Evolutionary conservation across 1,284 basidiomycete species (phyloP).

Genomic region (Leccinum pachyderme): DNA sequence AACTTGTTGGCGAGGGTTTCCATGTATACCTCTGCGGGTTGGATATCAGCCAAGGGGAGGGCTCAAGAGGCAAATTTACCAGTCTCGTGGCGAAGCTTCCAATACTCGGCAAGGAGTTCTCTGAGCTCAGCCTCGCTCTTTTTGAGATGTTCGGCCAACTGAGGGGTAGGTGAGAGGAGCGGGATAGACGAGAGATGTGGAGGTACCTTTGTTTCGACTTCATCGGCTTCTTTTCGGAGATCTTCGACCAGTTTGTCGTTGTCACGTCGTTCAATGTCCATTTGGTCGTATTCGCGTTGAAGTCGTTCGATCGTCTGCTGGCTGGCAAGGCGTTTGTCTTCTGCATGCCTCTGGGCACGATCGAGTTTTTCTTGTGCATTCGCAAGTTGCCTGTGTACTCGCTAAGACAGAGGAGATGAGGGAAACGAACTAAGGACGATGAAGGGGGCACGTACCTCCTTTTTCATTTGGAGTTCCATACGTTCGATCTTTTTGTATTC

Average conservation of each 20-base stretch:
- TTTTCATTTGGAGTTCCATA: constrained; percentile 62
- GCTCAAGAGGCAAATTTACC: constrained; percentile 41
- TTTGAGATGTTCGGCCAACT: constrained; percentile 76
- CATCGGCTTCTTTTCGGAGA: constrained; percentile 60
- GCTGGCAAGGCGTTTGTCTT: constrained; percentile 66
- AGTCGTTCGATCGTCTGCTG: constrained; percentile 66
- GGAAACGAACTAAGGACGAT: not conserved
- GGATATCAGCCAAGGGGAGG: constrained; percentile 6
- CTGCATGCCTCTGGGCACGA: constrained; percentile 68
- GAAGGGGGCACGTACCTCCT: constrained; percentile 49
- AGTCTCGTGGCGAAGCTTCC: constrained; percentile 74
- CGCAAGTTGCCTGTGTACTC: constrained; percentile 67
- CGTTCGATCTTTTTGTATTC: constrained; percentile 71
- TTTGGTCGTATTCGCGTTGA: constrained; percentile 74
- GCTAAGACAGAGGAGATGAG: constrained; percentile 41
- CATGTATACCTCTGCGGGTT: constrained; percentile 60
- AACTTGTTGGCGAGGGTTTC: constrained; percentile 71
- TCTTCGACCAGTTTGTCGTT: constrained; percentile 82
- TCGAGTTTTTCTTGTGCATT: constrained; percentile 77
- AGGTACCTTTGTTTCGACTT: constrained; percentile 59
- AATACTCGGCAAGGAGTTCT: constrained; percentile 77
- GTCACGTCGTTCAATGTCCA: constrained; percentile 70
- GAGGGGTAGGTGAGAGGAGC: constrained; percentile 4
- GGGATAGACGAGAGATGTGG: not conserved
- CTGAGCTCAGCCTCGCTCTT: constrained; percentile 72